Conservation (phyloP, 805 yeast genomes). For the Ogataea naganishii region DNA sequence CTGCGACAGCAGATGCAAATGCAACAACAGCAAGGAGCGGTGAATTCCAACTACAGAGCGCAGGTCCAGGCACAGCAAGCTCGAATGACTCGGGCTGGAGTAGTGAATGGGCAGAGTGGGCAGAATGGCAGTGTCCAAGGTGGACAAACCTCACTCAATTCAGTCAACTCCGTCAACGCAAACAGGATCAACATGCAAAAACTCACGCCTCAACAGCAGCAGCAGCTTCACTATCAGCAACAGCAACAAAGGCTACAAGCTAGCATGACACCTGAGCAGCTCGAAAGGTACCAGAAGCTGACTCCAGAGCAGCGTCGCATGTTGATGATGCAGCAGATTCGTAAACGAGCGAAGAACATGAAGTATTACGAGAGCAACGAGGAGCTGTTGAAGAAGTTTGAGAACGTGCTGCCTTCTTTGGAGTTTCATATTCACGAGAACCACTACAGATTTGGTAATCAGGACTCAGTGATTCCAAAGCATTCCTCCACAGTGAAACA, state of each 20-base stretch:
- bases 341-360: constrained; percentile 36
- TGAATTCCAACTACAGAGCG: constrained; percentile 5
- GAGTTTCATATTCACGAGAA: constrained; percentile 88
- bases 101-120: too few relatives aligned
- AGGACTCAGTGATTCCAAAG: constrained; percentile 79
- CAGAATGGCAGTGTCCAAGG: too few relatives aligned
- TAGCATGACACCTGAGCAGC: constrained; percentile 21
- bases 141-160: constrained; percentile 1
- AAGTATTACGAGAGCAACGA: constrained; percentile 65
- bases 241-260: constrained; percentile 14
- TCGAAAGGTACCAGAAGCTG: constrained; percentile 23
- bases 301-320: constrained; percentile 33
- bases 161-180: constrained; percentile 9
- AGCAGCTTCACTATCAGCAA: constrained; percentile 13
- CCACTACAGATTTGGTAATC: constrained; percentile 85
- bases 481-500: constrained; percentile 69
- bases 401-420: constrained; percentile 68
- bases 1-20: constrained; percentile 1
- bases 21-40: background rate
- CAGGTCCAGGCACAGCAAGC: constrained; percentile 3
- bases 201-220: constrained; percentile 18
- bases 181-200: constrained; percentile 15
- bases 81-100: too few relatives aligned
- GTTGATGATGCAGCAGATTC: constrained; percentile 31
- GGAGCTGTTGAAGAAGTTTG: constrained; percentile 68